Base-by-base conservation (phyloP, 208 protist species). In the Porcisia hertigi region DNA sequence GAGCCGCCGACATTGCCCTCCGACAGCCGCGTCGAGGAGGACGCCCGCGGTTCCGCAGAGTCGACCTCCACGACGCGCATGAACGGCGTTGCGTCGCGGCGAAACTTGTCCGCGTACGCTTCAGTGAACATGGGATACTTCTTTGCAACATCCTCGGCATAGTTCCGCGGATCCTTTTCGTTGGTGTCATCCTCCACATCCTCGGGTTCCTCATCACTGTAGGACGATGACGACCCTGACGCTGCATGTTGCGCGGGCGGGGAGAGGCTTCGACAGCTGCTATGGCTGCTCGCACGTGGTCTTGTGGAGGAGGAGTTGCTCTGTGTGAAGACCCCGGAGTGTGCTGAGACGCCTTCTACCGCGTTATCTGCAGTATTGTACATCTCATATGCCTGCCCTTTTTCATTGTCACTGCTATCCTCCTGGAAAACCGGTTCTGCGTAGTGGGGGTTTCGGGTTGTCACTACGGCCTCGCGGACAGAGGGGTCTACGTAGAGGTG, bases 51-150 rank as follows among this genome's bases (percentile, higher is more conserved):
- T 25, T 43, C 23, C 39, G 52, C 9, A 7, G 73, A 75, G 41
- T 49, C 53, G n/a, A 55, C 67, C 47, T 82, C 78, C 3, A 82
- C 78, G 20, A 84, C 67, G 49, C 76, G 79, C 41, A 93, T 64
- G 67, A 94, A 94, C 23, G 90, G 87, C 47, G 87, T 73, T 20
- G 86, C 59, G 47, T 85, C 82, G 20, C 85, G 60, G 41, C 62
- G 71, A 71, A 81, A 92, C 49, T 75, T 75, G 60, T 69, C 57
- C 18, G 87, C 87, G 79, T 95, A 95, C 60, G 84, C 79, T 36
- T 75, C 66, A 8, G 80, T 88, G 80, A 93, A 95, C 45, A 78
- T 71, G 18, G 88, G 91, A 77, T 95, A 93, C 70, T 76, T 85
- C 87, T 86, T 89, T 30, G 73, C 54, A 23, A 73, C 65, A 57